These are phyloP conservation scores for Penicillium lividum DNA, from an alignment of 495 filamentous ascomycete genomes.

Conservation along the genomic window DNA sequence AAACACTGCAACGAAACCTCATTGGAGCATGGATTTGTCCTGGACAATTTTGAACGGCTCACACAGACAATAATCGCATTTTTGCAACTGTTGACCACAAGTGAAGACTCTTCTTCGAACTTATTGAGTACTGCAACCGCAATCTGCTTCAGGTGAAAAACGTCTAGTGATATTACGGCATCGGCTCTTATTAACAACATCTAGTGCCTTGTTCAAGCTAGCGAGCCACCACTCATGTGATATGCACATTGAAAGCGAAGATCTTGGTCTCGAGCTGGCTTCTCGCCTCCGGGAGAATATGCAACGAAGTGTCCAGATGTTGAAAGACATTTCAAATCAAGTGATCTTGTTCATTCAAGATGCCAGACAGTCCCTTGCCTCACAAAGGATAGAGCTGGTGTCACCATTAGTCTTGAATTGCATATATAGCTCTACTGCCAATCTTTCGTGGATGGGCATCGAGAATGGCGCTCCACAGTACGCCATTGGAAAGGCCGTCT, in stretches of 20 bases:
- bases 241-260: not conserved
- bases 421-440: not conserved
- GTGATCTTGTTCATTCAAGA: not conserved
- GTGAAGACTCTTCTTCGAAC: not conserved
- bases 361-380: not conserved
- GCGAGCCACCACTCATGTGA: not conserved
- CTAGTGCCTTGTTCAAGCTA: conserved; percentile 2
- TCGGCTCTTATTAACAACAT: not conserved
- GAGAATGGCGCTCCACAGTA: not conserved
- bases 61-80: not conserved
- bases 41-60: conserved; percentile 4
- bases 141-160: not conserved
- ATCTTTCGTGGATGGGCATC: not conserved
- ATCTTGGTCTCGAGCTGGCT: not conserved
- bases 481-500: not conserved
- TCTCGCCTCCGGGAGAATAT: conserved; percentile 1
- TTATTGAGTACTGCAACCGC: not conserved
- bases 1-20: not conserved
- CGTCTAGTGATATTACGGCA: too few species aligned
- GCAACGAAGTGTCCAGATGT: conserved; percentile 2
- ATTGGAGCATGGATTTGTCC: not conserved
- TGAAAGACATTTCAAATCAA: not conserved
- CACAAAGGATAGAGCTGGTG: not conserved
- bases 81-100: not conserved
- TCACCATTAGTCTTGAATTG: conserved; percentile 1